Base-by-base conservation (phyloP, 1,284 basidiomycete genomes). In the Mycena sp. region DNA sequence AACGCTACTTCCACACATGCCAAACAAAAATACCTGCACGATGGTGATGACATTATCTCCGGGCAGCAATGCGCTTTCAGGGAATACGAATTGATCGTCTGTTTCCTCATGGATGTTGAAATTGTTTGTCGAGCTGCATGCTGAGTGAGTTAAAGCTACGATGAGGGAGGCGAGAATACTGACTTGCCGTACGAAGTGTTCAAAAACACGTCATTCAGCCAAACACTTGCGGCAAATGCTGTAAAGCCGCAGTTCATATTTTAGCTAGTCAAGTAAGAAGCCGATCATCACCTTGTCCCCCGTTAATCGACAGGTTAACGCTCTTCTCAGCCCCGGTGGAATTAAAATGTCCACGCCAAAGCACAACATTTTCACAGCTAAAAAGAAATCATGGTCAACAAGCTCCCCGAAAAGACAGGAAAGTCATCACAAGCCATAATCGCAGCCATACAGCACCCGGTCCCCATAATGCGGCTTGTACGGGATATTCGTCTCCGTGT, bases 331-430 rank as follows among this genome's bases (percentile, higher is more conserved):
- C 71, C 7, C 86, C 86, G 6, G 62, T 82, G 85, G 83, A 85
- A 16, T 76, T 80, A 74, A 95, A 95, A 73, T 92, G 88, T 1
- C 93, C 93, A 48, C 92, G 83, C 91, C 91, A 95, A 11, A 95
- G 77, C 25, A 93, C 88, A 11, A 83, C 80, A 67, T 92, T 92
- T 74, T 93, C 91, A 65, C 92, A 92, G 75, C 92, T 92, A 61
- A 11, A 26, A 16, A 26, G 12, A 25, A 9, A 14, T 9, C 30
- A 26, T 26, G 46, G 40, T 29, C 51, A 28, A 50, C 61, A 46
- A 25, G 19, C 14, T 40, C 26, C 26, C 9, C 14, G 29, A 30
- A 40, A 48, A 59, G 14, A 44, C 26, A 65, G 21, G 48, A 44
- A 12, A 9, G 40, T 32, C 6, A 6, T 41, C 64, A 93, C 92